A percentile compares a stretch with the other conserved stretches of the same genome.
phyloP scores from a whole-genome alignment of 1,284 basidiomycete species.

The Malassezia sp. region DNA sequence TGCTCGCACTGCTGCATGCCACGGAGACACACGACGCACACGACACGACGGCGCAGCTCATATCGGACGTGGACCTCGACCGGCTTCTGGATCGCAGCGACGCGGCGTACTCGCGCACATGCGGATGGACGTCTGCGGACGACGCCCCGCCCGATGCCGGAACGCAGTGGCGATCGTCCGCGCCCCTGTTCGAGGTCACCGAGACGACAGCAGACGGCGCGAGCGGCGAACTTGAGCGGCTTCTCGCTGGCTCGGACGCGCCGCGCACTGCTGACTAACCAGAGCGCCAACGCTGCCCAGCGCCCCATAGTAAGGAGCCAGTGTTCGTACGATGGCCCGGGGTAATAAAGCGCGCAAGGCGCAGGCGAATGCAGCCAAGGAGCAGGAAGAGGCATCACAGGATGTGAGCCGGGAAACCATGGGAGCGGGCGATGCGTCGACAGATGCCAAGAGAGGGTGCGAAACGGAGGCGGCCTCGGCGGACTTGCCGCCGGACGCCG shows the following conservation, averaged over 20 bases:
- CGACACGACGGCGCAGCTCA: conserved; percentile 62
- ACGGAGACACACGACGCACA: conserved; percentile 80
- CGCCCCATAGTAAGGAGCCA: neutral
- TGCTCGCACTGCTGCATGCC: conserved; percentile 66
- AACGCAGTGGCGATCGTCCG: conserved; percentile 7
- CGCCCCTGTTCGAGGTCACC: conserved; percentile 65
- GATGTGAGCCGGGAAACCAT: neutral
- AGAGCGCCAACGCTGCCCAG: no score
- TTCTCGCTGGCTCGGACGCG: conserved; percentile 19
- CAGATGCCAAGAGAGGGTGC: no score
- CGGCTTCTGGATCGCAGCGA: conserved; percentile 68
- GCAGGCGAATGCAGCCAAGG: neutral
- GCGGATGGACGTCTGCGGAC: conserved; percentile 58
- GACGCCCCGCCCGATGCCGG: conserved; percentile 10
- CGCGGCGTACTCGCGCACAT: conserved; percentile 64
- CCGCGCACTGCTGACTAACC: conserved; percentile 14
- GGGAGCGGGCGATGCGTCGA: neutral
- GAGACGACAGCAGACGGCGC: conserved; percentile 60
- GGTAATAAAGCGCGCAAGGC: conserved; percentile 3
- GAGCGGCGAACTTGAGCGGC: conserved; percentile 60
- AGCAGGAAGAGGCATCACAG: neutral
- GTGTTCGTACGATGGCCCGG: neutral
- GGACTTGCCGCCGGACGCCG: no score
- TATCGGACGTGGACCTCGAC: conserved; percentile 66
- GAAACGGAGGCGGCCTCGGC: no score